These are phyloP conservation scores for Pythium phragmiticola DNA, from an alignment of 352 stramenopile genomes.

Conservation along the genomic window DNA sequence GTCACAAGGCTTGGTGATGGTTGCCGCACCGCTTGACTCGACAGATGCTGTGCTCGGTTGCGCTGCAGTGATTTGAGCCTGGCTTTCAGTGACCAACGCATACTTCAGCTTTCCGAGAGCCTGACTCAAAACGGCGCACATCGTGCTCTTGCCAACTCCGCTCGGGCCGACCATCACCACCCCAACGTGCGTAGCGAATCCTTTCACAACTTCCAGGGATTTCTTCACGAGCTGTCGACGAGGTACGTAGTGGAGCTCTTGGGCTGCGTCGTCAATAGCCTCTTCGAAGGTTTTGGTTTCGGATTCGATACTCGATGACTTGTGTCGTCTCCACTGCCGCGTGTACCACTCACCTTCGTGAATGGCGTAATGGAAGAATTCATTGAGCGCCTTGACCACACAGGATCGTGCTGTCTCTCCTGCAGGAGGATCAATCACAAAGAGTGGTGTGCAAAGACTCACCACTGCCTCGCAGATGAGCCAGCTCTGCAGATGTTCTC, in stretches of 20 bases:
- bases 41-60: neutral
- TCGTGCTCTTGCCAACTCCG: constrained; percentile 23
- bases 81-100: constrained; percentile 6
- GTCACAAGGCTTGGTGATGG: neutral
- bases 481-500: constrained; percentile 22
- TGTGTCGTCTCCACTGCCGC: constrained; percentile 22
- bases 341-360: constrained; percentile 27
- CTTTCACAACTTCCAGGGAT: constrained; percentile 3
- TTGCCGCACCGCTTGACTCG: neutral
- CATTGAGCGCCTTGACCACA: constrained; percentile 4
- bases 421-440: neutral
- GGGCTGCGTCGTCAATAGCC: constrained; percentile 15
- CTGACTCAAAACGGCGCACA: constrained; percentile 7
- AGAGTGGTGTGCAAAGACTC: constrained; percentile 6
- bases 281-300: constrained; percentile 13
- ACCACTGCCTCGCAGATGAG: constrained; percentile 26
- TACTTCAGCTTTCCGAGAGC: constrained; percentile 23
- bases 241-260: constrained; percentile 21
- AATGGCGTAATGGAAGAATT: constrained; percentile 18
- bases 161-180: constrained; percentile 24
- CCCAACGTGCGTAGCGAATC: constrained; percentile 11
- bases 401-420: neutral
- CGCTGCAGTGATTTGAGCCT: neutral
- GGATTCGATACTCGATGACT: neutral
- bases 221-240: constrained; percentile 13